Evolutionary conservation across 805 yeast genomes (phyloP).

Genomic region (Grigorovia transvaalensis): DNA sequence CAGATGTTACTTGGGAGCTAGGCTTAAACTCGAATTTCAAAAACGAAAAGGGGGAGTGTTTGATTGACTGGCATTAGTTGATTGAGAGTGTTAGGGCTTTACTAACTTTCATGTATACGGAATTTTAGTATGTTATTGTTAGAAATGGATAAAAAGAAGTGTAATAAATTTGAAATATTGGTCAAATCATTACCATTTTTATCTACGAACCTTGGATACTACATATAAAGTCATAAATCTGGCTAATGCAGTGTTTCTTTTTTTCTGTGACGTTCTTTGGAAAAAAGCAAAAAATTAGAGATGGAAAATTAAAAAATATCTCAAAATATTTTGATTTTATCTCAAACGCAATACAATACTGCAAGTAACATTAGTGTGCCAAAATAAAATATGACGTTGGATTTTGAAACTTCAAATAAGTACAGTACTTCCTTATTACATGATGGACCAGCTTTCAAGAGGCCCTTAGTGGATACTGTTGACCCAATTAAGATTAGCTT

Average conservation of each 20-base stretch:
- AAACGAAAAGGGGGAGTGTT: no score
- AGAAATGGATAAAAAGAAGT: no score
- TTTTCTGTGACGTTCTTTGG: not conserved
- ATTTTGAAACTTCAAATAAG: not conserved
- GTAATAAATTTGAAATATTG: no score
- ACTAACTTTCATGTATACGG: no score
- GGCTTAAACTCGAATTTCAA: no score
- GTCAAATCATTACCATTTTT: no score
- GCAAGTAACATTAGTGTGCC: not conserved
- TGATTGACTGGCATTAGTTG: no score
- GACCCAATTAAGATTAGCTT: constrained; percentile 33
- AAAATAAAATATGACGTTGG: not conserved
- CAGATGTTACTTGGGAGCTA: no score
- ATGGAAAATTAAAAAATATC: not conserved
- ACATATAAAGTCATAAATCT: not conserved
- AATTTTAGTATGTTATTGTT: no score
- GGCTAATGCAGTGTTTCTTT: not conserved
- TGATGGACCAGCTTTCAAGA: constrained; percentile 27
- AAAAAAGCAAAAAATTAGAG: not conserved
- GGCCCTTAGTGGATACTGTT: constrained; percentile 28
- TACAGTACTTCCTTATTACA: constrained; percentile 11
- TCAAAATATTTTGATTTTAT: not conserved
- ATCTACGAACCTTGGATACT: no score
- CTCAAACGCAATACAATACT: not conserved
- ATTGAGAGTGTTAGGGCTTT: no score